A percentile compares a stretch with the other conserved stretches of the same genome.
These are phyloP conservation scores for Phytophthora sp. DNA, from an alignment of 352 stramenopile species.

Conservation along the genomic window DNA sequence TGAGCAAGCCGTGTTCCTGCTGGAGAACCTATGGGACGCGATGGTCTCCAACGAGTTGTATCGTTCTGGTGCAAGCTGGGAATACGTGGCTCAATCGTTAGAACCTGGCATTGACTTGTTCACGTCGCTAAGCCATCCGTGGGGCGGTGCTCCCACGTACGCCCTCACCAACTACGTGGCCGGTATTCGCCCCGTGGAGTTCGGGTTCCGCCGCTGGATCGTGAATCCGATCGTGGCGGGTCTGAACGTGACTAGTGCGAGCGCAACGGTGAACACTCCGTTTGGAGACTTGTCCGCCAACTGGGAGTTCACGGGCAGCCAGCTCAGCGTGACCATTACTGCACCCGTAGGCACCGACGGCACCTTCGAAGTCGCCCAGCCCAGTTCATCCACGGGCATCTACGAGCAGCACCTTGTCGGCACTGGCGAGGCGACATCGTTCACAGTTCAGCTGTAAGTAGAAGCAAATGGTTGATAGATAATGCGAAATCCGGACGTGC, in stretches of 20 bases:
- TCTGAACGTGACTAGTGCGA: constrained; percentile 20
- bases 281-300: constrained; percentile 11
- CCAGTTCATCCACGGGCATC: constrained; percentile 7
- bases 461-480: not conserved
- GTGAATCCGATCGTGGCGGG: constrained; percentile 26
- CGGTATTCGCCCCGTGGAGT: constrained; percentile 26
- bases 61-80: constrained; percentile 22
- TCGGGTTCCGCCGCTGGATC: constrained; percentile 33
- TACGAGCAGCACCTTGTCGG: constrained; percentile 15
- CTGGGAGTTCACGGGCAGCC: constrained; percentile 7
- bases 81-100: constrained; percentile 33
- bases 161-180: constrained; percentile 35
- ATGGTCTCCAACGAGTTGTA: constrained; percentile 38
- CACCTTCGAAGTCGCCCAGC: constrained; percentile 22
- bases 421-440: constrained; percentile 5
- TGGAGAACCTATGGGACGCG: constrained; percentile 39
- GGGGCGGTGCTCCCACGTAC: constrained; percentile 30
- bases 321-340: constrained; percentile 10
- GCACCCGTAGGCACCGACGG: constrained; percentile 18
- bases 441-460: constrained; percentile 9
- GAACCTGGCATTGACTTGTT: constrained; percentile 24
- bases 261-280: constrained; percentile 20
- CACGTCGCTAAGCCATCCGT: constrained; percentile 35
- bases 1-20: constrained; percentile 27
- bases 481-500: not conserved